phyloP scores from a whole-genome alignment of 139 green algal species.

The Picochlorum sp. region DNA sequence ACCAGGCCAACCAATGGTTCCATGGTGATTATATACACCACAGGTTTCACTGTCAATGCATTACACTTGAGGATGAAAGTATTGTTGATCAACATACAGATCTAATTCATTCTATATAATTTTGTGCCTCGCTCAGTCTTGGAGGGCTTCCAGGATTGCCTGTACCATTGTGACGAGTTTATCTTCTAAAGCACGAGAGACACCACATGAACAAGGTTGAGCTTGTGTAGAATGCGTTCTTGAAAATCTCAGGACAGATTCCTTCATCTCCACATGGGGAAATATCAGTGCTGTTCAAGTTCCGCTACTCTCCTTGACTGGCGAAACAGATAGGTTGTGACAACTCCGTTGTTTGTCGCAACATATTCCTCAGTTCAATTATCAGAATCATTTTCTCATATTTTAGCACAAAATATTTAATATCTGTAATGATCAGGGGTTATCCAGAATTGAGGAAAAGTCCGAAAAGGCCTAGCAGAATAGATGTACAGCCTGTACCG shows the following conservation, averaged over 20 bases:
- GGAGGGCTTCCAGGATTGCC: no score
- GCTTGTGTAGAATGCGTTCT: no score
- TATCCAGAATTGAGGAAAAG: background rate
- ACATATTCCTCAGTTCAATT: background rate
- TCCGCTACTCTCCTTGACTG: background rate
- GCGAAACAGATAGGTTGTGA: background rate
- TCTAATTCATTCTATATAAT: background rate
- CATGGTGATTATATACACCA: background rate
- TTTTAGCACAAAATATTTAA: background rate
- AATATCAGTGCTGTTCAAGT: background rate
- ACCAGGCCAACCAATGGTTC: no score
- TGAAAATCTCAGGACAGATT: no score
- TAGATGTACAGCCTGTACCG: background rate
- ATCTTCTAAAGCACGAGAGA: no score
- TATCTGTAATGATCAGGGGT: background rate
- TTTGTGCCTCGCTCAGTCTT: no score
- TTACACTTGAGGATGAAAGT: background rate
- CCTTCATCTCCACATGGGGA: no score
- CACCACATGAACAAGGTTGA: no score
- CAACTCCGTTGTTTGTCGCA: background rate
- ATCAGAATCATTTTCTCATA: background rate
- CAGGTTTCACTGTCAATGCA: background rate
- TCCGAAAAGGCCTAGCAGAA: background rate
- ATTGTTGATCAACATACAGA: background rate
- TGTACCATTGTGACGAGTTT: no score